phyloP scores from a whole-genome alignment of 495 filamentous ascomycete genomes.

The Aspergillus heteromorphus region DNA sequence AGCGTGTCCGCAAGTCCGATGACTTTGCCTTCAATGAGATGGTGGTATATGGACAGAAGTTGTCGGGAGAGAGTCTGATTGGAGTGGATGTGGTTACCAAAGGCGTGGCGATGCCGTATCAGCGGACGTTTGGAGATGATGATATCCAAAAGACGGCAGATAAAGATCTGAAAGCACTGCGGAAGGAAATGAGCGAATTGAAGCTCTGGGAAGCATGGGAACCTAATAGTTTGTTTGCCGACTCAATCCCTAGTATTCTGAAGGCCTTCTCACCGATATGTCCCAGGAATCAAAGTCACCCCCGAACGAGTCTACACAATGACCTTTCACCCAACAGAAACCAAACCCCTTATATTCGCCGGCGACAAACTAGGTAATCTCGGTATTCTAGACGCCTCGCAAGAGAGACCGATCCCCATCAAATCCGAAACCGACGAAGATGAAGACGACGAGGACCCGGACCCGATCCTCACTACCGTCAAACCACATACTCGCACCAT shows the following conservation, averaged over 20 bases:
- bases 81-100: constrained; percentile 55
- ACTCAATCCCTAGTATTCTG: constrained; percentile 3
- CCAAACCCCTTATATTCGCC: constrained; percentile 89
- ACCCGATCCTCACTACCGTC: constrained; percentile 76
- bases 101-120: constrained; percentile 67
- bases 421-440: constrained; percentile 44
- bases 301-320: constrained; percentile 86
- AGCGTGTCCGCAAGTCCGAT: constrained; percentile 65
- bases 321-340: constrained; percentile 78
- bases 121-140: constrained; percentile 73
- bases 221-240: constrained; percentile 53
- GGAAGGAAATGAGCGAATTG: constrained; percentile 75
- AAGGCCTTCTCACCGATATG: constrained; percentile 5
- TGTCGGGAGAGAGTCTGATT: constrained; percentile 37
- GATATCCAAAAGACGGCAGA: constrained; percentile 80
- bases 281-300: constrained; percentile 80
- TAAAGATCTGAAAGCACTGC: constrained; percentile 65
- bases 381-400: constrained; percentile 88
- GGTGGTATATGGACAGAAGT: constrained; percentile 68
- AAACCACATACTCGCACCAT: constrained; percentile 91
- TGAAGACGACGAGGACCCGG: constrained; percentile 56
- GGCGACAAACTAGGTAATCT: constrained; percentile 93
- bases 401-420: constrained; percentile 43
- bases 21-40: constrained; percentile 72
- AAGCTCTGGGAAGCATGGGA: constrained; percentile 76